These are phyloP conservation scores for Rachicladosporium sp. DNA, from an alignment of 2,329 filamentous ascomycete genomes.

Conservation along the genomic window DNA sequence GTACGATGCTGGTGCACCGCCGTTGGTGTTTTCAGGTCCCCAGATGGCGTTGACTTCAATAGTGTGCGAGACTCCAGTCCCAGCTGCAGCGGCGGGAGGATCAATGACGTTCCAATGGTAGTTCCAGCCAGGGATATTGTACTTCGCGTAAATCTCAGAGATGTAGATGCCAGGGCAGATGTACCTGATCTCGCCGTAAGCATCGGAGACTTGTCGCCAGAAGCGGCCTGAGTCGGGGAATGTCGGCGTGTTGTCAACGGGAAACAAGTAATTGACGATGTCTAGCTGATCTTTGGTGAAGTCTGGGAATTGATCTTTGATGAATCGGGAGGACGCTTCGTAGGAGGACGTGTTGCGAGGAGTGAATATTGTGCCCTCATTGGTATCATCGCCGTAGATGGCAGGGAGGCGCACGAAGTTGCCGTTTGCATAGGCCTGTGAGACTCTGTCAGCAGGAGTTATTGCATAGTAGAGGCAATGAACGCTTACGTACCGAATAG, in stretches of 20 bases:
- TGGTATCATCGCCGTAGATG: slow-evolving; percentile 45
- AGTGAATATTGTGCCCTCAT: slow-evolving; percentile 53
- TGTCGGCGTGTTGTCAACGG: slow-evolving; percentile 30
- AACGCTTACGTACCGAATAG: slow-evolving; percentile 14
- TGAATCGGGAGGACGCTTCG: slow-evolving; percentile 40
- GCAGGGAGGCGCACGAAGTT: slow-evolving; percentile 40
- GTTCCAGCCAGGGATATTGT: slow-evolving; percentile 43
- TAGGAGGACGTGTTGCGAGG: slow-evolving; percentile 37
- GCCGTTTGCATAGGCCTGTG: slow-evolving; percentile 33
- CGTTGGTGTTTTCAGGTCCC: slow-evolving; percentile 45
- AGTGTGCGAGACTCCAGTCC: slow-evolving; percentile 54
- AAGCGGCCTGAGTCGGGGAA: slow-evolving; percentile 41
- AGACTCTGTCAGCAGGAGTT: no score
- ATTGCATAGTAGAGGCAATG: no score
- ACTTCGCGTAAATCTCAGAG: slow-evolving; percentile 28
- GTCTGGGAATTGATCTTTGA: slow-evolving; percentile 46
- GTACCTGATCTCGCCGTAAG: slow-evolving; percentile 54
- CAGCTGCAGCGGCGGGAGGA: slow-evolving; percentile 36
- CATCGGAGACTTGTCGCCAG: slow-evolving; percentile 46
- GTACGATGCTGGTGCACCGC: slow-evolving; percentile 44
- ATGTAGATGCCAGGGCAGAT: slow-evolving; percentile 50
- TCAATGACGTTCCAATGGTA: slow-evolving; percentile 61
- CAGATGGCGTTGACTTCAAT: slow-evolving; percentile 56
- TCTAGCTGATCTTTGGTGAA: slow-evolving; percentile 40
- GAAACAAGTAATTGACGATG: slow-evolving; percentile 44